Conservation (phyloP, 345 rosid genomes). For the Clarkia xantiana region DNA sequence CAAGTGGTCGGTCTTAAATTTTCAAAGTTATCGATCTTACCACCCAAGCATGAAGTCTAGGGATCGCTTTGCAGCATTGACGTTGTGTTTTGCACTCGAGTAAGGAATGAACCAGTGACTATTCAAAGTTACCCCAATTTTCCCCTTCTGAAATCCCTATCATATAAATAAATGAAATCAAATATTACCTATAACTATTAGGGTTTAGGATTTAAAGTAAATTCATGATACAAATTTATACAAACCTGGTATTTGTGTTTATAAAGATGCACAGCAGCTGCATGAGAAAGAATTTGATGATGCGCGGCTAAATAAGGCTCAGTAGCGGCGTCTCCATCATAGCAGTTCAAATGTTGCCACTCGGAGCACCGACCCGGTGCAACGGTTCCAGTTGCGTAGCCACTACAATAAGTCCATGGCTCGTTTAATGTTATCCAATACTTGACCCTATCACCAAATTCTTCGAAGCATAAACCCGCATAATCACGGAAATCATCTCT, state of each 20-base stretch:
- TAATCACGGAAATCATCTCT: constrained; percentile 26
- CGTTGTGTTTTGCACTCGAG: constrained; percentile 5
- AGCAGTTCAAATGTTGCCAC: constrained; percentile 17
- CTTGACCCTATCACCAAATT: constrained; percentile 32
- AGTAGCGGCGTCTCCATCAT: constrained; percentile 23
- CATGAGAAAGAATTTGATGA: constrained; percentile 30
- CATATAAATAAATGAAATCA: constrained; percentile 8
- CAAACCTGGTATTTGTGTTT: constrained; percentile 21
- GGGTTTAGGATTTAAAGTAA: too few relatives aligned
- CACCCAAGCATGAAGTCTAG: constrained; percentile 12
- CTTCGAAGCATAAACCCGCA: constrained; percentile 20
- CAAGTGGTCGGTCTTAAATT: too few relatives aligned
- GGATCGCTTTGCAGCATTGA: constrained; percentile 4
- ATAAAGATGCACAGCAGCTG: constrained; percentile 23
- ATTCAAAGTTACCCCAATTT: constrained; percentile 6
- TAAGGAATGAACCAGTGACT: constrained; percentile 8
- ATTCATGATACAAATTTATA: too few relatives aligned
- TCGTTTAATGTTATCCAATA: constrained; percentile 46
- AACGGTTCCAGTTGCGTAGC: constrained; percentile 5
- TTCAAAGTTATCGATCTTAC: too few relatives aligned
- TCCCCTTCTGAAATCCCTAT: constrained; percentile 15
- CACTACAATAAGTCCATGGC: constrained; percentile 13
- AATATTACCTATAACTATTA: too few relatives aligned
- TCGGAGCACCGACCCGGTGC: constrained; percentile 31
- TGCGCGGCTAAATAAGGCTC: constrained; percentile 31